These are phyloP conservation scores for Sporodiniella umbellata DNA, from an alignment of 371 early-diverging fungal species.

Conservation along the genomic window DNA sequence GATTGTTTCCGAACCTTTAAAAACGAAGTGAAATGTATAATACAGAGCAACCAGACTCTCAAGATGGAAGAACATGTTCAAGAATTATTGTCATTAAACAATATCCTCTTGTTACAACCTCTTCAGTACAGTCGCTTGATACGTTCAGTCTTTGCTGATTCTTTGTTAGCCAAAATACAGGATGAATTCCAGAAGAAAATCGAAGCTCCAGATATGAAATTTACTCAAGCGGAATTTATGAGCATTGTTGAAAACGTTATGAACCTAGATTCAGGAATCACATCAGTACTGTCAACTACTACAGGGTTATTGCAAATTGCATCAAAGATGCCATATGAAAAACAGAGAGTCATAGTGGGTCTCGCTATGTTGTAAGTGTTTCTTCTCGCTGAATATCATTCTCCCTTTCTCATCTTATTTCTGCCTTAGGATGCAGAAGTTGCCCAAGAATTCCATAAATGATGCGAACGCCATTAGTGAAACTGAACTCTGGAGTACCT, in stretches of 20 bases:
- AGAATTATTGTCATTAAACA: constrained; percentile 11
- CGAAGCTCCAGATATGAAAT: constrained; percentile 11
- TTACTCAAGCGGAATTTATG: constrained; percentile 12
- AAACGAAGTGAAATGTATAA: constrained; percentile 10
- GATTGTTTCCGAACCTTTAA: constrained; percentile 10
- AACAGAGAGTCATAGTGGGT: constrained; percentile 17
- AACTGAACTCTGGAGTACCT: constrained; percentile 28
- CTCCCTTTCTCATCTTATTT: too few species aligned
- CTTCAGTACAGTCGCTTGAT: constrained; percentile 11
- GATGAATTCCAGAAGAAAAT: constrained; percentile 13
- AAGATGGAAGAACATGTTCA: constrained; percentile 13
- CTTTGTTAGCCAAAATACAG: constrained; percentile 13
- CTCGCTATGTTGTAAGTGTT: constrained; percentile 18
- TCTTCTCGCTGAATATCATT: too few species aligned
- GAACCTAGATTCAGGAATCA: constrained; percentile 14
- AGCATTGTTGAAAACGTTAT: constrained; percentile 15
- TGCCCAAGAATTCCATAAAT: constrained; percentile 16
- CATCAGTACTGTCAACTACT: constrained; percentile 15
- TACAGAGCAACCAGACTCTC: constrained; percentile 12
- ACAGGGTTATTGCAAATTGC: constrained; percentile 12
- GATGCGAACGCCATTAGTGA: constrained; percentile 19
- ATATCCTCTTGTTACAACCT: constrained; percentile 11
- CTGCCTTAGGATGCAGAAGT: constrained; percentile 11
- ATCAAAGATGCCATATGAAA: constrained; percentile 16
- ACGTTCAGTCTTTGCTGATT: constrained; percentile 9